These are phyloP conservation scores for Hanseniaspora sp. DNA, from an alignment of 1,139 yeast genomes.

Conservation along the genomic window DNA sequence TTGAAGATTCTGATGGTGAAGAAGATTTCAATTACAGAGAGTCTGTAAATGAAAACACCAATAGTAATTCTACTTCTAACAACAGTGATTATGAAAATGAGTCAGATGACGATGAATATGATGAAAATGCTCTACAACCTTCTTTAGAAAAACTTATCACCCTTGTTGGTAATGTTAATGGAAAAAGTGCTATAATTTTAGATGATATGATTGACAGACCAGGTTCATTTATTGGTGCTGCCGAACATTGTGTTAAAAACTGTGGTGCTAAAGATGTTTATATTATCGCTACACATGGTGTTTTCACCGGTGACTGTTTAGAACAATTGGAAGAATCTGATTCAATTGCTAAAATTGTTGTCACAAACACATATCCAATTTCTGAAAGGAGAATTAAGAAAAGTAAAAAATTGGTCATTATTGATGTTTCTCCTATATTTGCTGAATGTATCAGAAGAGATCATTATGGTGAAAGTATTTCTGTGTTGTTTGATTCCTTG, in stretches of 20 bases:
- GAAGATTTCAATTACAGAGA: constrained; percentile 20
- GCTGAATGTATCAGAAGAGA: constrained; percentile 98
- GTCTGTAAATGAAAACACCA: constrained; percentile 26
- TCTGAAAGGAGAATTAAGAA: constrained; percentile 46
- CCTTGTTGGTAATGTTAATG: constrained; percentile 88
- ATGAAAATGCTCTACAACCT: constrained; percentile 61
- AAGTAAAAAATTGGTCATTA: constrained; percentile 61
- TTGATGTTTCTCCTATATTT: constrained; percentile 87
- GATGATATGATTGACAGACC: constrained; percentile 98
- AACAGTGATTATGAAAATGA: constrained; percentile 51
- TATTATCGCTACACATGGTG: constrained; percentile 90
- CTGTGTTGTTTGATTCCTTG: constrained; percentile 79
- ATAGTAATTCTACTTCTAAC: constrained; percentile 72
- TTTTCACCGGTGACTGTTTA: constrained; percentile 76
- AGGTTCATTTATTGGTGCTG: constrained; percentile 87
- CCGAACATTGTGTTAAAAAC: constrained; percentile 86
- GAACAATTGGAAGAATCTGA: constrained; percentile 66
- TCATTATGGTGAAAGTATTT: constrained; percentile 92
- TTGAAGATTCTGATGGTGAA: constrained; percentile 29
- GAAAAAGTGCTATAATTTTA: constrained; percentile 79
- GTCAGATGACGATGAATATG: constrained; percentile 29
- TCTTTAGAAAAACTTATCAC: constrained; percentile 84
- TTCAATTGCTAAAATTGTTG: constrained; percentile 77
- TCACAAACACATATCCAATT: constrained; percentile 92
- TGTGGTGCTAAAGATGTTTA: constrained; percentile 92